A percentile compares a stretch with the other conserved stretches of the same genome.
These are phyloP conservation scores for Hypoxylon fuscum DNA, from an alignment of 495 filamentous ascomycete genomes.

Conservation along the genomic window DNA sequence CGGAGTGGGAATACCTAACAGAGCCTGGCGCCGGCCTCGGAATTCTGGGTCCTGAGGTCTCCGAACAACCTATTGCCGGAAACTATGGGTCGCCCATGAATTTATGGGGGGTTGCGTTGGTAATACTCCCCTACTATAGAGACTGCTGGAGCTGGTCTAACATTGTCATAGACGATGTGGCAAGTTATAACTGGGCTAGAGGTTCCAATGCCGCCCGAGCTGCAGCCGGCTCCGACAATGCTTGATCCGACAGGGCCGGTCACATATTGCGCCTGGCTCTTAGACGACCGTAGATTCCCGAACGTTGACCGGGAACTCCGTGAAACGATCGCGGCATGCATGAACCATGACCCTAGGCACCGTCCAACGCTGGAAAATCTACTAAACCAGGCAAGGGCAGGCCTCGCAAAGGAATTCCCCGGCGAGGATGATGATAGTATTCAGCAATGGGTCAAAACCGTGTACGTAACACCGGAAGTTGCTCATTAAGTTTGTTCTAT, in stretches of 20 bases:
- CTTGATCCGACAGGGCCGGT: too few species aligned
- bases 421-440: neutral
- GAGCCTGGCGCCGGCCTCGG: neutral
- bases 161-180: conserved; percentile 26
- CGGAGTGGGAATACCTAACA: conserved; percentile 21
- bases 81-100: conserved; percentile 27
- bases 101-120: conserved; percentile 27
- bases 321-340: conserved; percentile 5
- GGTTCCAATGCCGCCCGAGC: neutral
- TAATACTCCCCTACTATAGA: conserved; percentile 1
- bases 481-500: too few species aligned
- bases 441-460: conserved; percentile 5
- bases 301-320: conserved; percentile 5
- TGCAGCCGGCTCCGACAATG: too few species aligned
- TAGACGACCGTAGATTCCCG: too few species aligned
- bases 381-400: neutral
- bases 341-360: conserved; percentile 9
- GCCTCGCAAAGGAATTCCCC: neutral
- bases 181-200: conserved; percentile 22
- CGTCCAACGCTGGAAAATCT: conserved; percentile 3
- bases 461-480: too few species aligned
- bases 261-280: too few species aligned
- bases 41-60: conserved; percentile 17
- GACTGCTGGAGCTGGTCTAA: neutral
- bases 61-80: conserved; percentile 16